Evolutionary conservation across 148 eudicot species (phyloP), one percentile per base, ranked within the genome.

Genomic region (Beta vulgaris): DNA sequence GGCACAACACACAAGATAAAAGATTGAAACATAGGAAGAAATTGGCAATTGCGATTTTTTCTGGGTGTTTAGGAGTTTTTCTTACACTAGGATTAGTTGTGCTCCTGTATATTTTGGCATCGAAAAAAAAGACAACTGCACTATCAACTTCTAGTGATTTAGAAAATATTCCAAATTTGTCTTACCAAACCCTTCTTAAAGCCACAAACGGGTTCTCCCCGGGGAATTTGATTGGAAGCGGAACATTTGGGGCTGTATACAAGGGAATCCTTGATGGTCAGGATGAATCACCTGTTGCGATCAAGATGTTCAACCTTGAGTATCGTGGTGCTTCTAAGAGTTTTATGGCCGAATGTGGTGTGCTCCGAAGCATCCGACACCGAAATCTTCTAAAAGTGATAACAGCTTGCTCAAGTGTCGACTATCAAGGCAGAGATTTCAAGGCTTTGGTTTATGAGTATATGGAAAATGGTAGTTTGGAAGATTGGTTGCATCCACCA

Each of bases 161-260:
- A 9, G 54, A 73, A 34, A 40, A 15, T 16, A 26, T 74, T 28
- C 39, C 13, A 18, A 70, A 75, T 58, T 26, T 68, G 39, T 74
- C 78, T 35, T 79, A 79, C 37, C 51, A 53, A 29, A 79, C 14
- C 32, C 54, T 74, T 25, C 73, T 60, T 69, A 70, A 61, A 64
- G 78, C 75, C 25, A 79, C 82, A 69, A 54, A 74, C 19, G 70
- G 78, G 6, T 79, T 79, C 44, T 79, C 82, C 3, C 8, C 60
- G 1, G 51, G 49, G 8, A 60, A 74, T 60, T 15, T 79, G 51
- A 39, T 79, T 35, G 82, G 82, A 0, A 44, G 35, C 3, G 78
- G 82, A 9, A 64, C 71, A 21, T 79, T 49, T 61, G 82, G 82
- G 1, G 36, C 54, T 29, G 82, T 79, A 9, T 79, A 79, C 49